Base-by-base conservation (phyloP, 2,329 filamentous ascomycete species). In the Ceratocystis harringtonii region DNA sequence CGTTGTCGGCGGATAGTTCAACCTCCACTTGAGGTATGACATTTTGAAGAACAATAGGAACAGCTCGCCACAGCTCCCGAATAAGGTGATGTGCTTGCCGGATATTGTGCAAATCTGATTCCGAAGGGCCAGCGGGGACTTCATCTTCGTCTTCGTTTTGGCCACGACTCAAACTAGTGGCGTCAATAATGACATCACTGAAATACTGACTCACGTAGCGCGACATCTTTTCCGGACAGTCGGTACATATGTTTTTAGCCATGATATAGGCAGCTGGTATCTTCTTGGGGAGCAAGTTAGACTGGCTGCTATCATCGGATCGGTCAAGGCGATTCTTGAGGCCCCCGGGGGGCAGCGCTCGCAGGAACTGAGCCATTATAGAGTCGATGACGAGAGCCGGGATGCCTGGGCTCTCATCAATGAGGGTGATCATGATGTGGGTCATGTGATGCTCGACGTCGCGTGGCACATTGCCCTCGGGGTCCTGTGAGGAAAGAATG, bases 131-230 rank as follows among this genome's bases (percentile, higher is more conserved):
- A 36, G 78, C 75, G 15, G 79, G 76, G 8, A 71, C 75, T 61
- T 87, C 84, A 67, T 88, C 83, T 0, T 79, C 81, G 22, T 87
- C 86, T 30, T 82, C 82, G 48, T 86, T 85, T 28, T 84, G 84
- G 19, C 80, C 78, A 48, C 80, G 81, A 65, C 80, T 78, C 58
- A 83, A 80, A 12, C 78, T 83, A 45, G 86, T 91, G 2, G 91
- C 89, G 72, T 96, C 91, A 68, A 97, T 85, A 66, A 99, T 95
- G 63, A 97, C 91, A 66, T 95, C 91, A 75, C 91, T 95, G 74
- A 99, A 99, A 74, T 97, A 99, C 72, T 95, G 91, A 70, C 90
- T 92, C 65, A 97, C 87, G 70, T 95, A 90, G 68, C 91, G 87
- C 0, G 90, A 87, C 92, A 99, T 96, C 75, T 95, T 95, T 70